Percentiles rank a stretch among this genome's conserved stretches.
phyloP scores from a whole-genome alignment of 768 basidiomycete genomes.

The Grammothele lineata region DNA sequence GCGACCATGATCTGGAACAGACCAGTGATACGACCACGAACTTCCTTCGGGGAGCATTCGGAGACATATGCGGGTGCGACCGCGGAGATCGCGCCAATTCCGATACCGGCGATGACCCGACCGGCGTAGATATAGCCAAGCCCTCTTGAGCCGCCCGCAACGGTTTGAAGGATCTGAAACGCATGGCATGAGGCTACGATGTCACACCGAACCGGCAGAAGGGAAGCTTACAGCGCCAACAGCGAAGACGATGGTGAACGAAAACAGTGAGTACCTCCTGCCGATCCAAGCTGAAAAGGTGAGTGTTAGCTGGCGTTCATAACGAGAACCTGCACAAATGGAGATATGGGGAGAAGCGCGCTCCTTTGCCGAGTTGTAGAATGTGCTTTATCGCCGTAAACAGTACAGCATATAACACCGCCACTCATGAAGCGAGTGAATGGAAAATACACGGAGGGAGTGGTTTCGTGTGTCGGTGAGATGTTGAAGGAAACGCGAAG shows the following conservation, averaged over 20 bases:
- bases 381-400: no score
- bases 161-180: conserved; percentile 65
- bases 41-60: conserved; percentile 83
- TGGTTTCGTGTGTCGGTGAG: no score
- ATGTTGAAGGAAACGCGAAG: no score
- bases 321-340: no score
- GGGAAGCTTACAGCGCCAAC: conserved; percentile 59
- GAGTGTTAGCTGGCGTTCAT: not conserved
- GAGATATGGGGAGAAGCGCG: no score
- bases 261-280: conserved; percentile 57
- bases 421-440: not conserved
- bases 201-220: not conserved
- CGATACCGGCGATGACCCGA: conserved; percentile 74
- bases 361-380: no score
- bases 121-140: conserved; percentile 75
- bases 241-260: conserved; percentile 60
- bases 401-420: no score
- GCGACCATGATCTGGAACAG: conserved; percentile 88
- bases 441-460: not conserved
- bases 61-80: conserved; percentile 84
- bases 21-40: conserved; percentile 82
- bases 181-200: no score
- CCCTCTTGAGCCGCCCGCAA: conserved; percentile 53
- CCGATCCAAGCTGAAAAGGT: conserved; percentile 56
- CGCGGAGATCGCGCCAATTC: conserved; percentile 78